Conservation (phyloP, 805 yeast species). For the Isabelozyma pseudorhagii region DNA sequence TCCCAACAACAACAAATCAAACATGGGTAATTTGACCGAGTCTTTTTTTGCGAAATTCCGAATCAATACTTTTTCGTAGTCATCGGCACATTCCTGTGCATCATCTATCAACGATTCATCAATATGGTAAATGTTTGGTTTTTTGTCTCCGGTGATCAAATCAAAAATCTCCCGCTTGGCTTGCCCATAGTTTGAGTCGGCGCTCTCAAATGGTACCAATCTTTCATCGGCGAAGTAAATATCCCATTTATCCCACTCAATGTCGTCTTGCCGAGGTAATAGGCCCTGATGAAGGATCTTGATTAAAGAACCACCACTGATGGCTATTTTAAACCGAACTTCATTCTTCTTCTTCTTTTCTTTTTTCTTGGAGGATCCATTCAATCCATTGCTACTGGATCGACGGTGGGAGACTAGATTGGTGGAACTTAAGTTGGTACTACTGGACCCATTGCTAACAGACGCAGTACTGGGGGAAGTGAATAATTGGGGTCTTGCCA, state of each 20-base stretch:
- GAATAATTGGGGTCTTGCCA: constrained; percentile 7
- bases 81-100: constrained; percentile 92
- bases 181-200: constrained; percentile 86
- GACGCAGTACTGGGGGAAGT: constrained; percentile 7
- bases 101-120: constrained; percentile 72
- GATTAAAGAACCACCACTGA: constrained; percentile 90
- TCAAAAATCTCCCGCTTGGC: constrained; percentile 83
- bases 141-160: constrained; percentile 47
- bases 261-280: constrained; percentile 61
- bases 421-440: neutral
- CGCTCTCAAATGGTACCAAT: constrained; percentile 79
- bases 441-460: neutral
- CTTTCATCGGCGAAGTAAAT: constrained; percentile 95
- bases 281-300: constrained; percentile 86
- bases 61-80: constrained; percentile 81
- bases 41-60: constrained; percentile 94
- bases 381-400: constrained; percentile 8
- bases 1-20: constrained; percentile 86
- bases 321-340: constrained; percentile 81
- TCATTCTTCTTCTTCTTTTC: constrained; percentile 54
- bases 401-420: constrained; percentile 6
- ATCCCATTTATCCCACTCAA: constrained; percentile 94
- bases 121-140: constrained; percentile 79
- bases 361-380: constrained; percentile 24
- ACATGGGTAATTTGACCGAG: constrained; percentile 91